Evolutionary conservation across 768 basidiomycete species (phyloP).

Genomic region (Rhizopogon vinicolor): DNA sequence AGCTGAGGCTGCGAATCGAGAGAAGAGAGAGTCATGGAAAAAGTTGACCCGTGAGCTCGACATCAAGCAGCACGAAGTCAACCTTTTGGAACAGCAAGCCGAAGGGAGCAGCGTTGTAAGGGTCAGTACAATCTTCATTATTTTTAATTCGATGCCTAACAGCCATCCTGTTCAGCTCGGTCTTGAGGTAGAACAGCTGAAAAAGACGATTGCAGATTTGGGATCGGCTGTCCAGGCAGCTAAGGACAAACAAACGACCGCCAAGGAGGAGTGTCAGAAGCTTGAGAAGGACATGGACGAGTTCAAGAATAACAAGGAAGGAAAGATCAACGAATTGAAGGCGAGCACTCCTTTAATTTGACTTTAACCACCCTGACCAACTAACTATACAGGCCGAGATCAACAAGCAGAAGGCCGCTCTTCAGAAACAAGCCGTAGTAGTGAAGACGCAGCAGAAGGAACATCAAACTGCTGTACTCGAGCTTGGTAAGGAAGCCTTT

Average conservation of each 20-base stretch:
- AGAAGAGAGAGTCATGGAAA: slow-evolving; percentile 59
- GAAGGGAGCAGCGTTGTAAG: slow-evolving; percentile 85
- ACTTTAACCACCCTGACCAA: neutral
- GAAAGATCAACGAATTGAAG: slow-evolving; percentile 92
- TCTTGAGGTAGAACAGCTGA: slow-evolving; percentile 70
- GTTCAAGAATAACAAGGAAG: slow-evolving; percentile 98
- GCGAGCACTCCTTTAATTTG: slow-evolving; percentile 32
- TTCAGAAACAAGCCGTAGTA: slow-evolving; percentile 75
- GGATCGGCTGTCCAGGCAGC: slow-evolving; percentile 55
- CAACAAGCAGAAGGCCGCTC: slow-evolving; percentile 69
- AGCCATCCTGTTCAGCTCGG: slow-evolving; percentile 52
- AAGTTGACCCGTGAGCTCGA: slow-evolving; percentile 64
- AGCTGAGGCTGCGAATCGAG: slow-evolving; percentile 48
- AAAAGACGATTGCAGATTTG: slow-evolving; percentile 57
- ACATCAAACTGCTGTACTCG: slow-evolving; percentile 79
- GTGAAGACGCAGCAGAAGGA: slow-evolving; percentile 91
- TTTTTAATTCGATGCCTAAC: neutral
- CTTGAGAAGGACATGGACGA: slow-evolving; percentile 97
- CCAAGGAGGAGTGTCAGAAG: slow-evolving; percentile 74
- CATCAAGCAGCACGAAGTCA: slow-evolving; percentile 85
- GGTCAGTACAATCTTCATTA: slow-evolving; percentile 40
- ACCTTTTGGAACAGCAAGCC: slow-evolving; percentile 78
- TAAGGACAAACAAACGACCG: slow-evolving; percentile 71
- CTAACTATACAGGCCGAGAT: slow-evolving; percentile 56
- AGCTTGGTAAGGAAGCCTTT: slow-evolving; percentile 59